Evolutionary conservation across 2,329 filamentous ascomycete species (phyloP).

Genomic region (Botrytis sinoallii): DNA sequence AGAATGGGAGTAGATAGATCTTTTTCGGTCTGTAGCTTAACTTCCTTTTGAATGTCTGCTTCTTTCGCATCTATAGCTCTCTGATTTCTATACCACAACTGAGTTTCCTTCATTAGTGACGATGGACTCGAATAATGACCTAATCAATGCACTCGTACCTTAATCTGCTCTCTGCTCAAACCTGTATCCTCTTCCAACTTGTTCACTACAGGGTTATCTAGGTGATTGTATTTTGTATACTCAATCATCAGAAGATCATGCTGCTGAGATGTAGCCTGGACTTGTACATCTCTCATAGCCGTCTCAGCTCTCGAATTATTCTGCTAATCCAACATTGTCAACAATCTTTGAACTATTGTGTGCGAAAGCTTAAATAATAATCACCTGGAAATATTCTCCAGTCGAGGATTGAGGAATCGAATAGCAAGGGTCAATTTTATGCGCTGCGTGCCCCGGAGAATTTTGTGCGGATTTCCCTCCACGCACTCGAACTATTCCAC

Average conservation of each 20-base stretch:
- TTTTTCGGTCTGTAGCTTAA: background rate
- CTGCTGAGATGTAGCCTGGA: background rate
- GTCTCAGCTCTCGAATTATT: background rate
- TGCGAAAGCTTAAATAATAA: background rate
- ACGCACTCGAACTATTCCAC: background rate
- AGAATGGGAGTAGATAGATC: background rate
- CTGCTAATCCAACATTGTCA: background rate
- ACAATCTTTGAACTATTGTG: too few species aligned
- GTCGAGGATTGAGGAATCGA: background rate
- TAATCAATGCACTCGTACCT: background rate
- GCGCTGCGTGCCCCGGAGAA: too few species aligned
- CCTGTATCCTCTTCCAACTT: background rate
- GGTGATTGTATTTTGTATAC: background rate
- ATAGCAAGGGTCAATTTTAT: background rate
- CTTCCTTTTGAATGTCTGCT: background rate
- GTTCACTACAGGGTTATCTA: background rate
- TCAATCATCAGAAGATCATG: background rate
- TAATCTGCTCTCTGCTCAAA: constrained; percentile 4
- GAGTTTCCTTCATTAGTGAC: background rate
- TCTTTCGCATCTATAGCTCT: background rate
- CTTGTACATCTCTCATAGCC: background rate
- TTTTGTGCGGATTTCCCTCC: background rate
- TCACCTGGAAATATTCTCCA: background rate
- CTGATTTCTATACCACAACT: background rate
- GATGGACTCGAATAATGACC: background rate